Percentiles rank a stretch among this genome's conserved stretches.
Evolutionary conservation across 1,284 basidiomycete species (phyloP).

Genomic region (Ganoderma lucidum): DNA sequence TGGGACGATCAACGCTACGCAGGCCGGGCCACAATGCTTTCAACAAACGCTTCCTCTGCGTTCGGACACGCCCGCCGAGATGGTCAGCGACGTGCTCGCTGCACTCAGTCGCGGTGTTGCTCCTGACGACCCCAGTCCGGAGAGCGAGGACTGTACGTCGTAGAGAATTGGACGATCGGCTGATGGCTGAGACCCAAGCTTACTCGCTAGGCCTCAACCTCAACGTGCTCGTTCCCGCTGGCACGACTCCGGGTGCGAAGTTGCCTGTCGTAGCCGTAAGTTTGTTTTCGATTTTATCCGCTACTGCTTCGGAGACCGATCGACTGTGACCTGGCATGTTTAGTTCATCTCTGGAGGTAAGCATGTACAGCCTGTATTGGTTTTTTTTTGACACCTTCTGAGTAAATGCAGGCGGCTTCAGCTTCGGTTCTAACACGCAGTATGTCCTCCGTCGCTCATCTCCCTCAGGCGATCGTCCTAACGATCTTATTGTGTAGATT

Average conservation of each 20-base stretch:
- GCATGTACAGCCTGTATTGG: not conserved
- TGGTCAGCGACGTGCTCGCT: not conserved
- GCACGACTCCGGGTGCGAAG: slow-evolving; percentile 29
- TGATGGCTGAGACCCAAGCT: not conserved
- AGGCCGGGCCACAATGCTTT: slow-evolving; percentile 26
- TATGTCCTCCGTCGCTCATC: not conserved
- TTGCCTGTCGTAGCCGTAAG: slow-evolving; percentile 50
- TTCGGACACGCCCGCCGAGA: not conserved
- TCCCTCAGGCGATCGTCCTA: not conserved
- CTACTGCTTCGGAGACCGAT: not conserved
- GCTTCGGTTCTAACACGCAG: not conserved
- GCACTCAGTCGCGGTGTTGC: not conserved
- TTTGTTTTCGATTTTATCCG: not conserved
- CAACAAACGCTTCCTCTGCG: slow-evolving; percentile 5
- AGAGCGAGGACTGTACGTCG: not conserved
- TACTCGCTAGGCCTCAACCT: slow-evolving; percentile 49
- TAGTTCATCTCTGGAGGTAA: slow-evolving; percentile 7
- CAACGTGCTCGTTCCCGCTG: slow-evolving; percentile 49
- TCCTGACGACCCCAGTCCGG: not conserved
- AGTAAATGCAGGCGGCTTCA: slow-evolving; percentile 3
- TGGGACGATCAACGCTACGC: slow-evolving; percentile 24
- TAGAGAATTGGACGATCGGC: no score
- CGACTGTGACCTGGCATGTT: not conserved
- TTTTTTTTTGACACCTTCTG: no score
- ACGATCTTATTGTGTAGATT: not conserved